These are phyloP conservation scores for Scedosporium boydii DNA, from an alignment of 2,329 filamentous ascomycete species.

Conservation along the genomic window DNA sequence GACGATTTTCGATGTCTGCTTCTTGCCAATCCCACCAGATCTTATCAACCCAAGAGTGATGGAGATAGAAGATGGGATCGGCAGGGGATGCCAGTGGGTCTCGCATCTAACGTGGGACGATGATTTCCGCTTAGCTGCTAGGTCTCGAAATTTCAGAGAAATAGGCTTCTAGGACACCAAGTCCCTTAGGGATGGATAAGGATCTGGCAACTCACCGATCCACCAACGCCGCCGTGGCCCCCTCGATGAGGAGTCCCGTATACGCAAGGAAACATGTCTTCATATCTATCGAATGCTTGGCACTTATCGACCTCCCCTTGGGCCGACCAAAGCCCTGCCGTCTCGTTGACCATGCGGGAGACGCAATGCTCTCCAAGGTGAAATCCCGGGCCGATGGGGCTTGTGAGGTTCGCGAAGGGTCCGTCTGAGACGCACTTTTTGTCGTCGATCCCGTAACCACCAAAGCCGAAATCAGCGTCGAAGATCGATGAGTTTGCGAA, in stretches of 20 bases:
- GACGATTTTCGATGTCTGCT: slow-evolving; percentile 2
- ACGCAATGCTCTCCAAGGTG: slow-evolving; percentile 5
- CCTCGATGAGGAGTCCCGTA: background rate
- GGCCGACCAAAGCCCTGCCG: background rate
- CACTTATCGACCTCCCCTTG: background rate
- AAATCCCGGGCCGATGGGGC: slow-evolving; percentile 9
- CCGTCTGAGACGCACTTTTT: slow-evolving; percentile 7
- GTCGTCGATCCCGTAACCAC: background rate
- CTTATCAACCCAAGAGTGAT: slow-evolving; percentile 13
- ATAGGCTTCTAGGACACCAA: no score
- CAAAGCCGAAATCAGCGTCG: slow-evolving; percentile 7
- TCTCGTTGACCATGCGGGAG: slow-evolving; percentile 6
- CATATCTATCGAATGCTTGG: background rate
- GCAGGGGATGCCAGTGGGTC: slow-evolving; percentile 6
- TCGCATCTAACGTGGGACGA: background rate
- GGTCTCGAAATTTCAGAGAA: background rate
- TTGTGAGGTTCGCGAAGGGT: slow-evolving; percentile 9
- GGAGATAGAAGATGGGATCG: slow-evolving; percentile 14
- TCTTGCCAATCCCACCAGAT: slow-evolving; percentile 14
- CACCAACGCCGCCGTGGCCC: slow-evolving; percentile 2
- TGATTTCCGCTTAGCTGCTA: background rate
- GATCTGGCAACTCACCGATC: background rate
- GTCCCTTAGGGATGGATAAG: background rate
- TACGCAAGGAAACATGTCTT: background rate
- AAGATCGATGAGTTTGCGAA: slow-evolving; percentile 6